Percentiles rank a stretch among this genome's conserved stretches.
Conservation (phyloP, 768 basidiomycete genomes). For the Glaciozyma martinii region DNA sequence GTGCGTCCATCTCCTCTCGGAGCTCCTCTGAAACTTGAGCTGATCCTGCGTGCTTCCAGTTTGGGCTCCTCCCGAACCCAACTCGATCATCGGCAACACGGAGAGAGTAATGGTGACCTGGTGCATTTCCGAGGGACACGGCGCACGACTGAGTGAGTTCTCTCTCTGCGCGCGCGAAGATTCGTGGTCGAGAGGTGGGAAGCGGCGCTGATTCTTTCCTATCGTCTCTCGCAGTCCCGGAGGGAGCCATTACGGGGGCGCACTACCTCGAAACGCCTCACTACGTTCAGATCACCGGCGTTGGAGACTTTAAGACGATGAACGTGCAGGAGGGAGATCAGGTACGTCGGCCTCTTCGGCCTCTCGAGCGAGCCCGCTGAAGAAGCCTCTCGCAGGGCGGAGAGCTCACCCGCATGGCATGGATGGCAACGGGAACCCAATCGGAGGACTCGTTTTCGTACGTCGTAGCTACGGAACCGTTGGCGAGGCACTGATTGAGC, state of each 20-base stretch:
- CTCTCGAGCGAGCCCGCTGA: too few species aligned
- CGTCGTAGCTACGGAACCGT: too few species aligned
- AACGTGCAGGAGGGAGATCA: too few species aligned
- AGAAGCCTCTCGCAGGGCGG: too few species aligned
- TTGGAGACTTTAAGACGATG: too few species aligned
- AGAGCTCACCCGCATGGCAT: too few species aligned
- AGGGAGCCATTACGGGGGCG: constrained; percentile 45
- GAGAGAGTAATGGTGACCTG: constrained; percentile 42
- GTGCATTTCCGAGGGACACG: constrained; percentile 36
- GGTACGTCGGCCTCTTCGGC: too few species aligned
- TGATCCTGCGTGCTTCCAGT: background rate
- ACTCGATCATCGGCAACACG: constrained; percentile 38
- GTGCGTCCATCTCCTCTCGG: too few species aligned
- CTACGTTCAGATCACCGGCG: constrained; percentile 49
- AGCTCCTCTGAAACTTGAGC: too few species aligned
- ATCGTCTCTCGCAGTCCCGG: constrained; percentile 35
- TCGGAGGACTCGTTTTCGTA: too few species aligned
- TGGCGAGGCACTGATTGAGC: too few species aligned
- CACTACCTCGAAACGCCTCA: constrained; percentile 66
- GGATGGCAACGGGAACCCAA: too few species aligned
- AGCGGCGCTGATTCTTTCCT: constrained; percentile 7
- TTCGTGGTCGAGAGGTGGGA: background rate
- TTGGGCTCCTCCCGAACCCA: constrained; percentile 13
- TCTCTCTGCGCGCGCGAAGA: background rate
- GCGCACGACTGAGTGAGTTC: background rate